Evolutionary conservation across 2,329 filamentous ascomycete genomes (phyloP), one percentile per base, ranked within the genome.

Genomic region (Orbilia brochopaga): DNA sequence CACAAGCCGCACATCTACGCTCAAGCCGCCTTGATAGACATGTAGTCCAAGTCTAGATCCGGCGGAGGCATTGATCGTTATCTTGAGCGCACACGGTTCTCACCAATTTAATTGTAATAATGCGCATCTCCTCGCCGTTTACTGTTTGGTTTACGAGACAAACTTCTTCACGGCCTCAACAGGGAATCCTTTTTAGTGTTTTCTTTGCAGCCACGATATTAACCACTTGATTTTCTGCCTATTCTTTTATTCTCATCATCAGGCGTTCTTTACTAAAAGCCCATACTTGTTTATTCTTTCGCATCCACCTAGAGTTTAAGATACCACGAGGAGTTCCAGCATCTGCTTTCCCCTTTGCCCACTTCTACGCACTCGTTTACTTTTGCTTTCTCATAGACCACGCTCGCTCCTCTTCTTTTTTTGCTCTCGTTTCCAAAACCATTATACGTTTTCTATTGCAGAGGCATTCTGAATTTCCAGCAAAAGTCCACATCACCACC

Each of bases 1-100:
- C 66, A 70, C 15, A 70, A 70, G 21, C 59, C 66, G 21, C 66
- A 70, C n/a, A 42, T 70, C 10, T 70, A 70, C 32, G 60, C 66
- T 19, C 66, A 64, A 35, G 66, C 66, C 35, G 59, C 66, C 7
- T 35, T 70, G 54, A 70, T 70, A n/a, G 66, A 70, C 42, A 58
- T 70, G 53, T 70, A 70, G 55, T 51, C 15, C 57, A 50, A 42
- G 51, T 42, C 40, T 62, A 24, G 44, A 17, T 21, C 23, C 30
- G n/a, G n/a, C n/a, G n/a, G n/a, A 27, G 30, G 21, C 24, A 10
- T 30, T 23, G 57, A 32, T 10, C 32, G 4, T 27, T 21, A 21
- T 30, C 27, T 40, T 10, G 27, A 42, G 2, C 37, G 37, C 13
- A 15, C n/a, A 42, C 37, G n/a, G 11, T 13, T 42, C 37, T 17